Evolutionary conservation across 345 rosid genomes (phyloP).

Genomic region (Eucalyptus paniculata): DNA sequence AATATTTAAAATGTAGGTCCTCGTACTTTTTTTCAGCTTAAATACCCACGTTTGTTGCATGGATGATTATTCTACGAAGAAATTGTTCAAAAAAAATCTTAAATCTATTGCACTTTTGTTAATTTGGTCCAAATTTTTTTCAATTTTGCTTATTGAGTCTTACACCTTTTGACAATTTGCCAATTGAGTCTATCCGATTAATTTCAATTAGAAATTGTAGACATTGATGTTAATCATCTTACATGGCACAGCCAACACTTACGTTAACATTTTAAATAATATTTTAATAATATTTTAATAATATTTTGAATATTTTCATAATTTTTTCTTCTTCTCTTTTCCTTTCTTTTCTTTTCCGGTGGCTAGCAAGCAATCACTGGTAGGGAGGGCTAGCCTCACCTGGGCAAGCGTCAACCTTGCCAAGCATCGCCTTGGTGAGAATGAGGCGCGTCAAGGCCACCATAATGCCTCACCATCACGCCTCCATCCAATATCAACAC

Average conservation of each 20-base stretch:
- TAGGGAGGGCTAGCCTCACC: not conserved
- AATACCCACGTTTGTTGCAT: not conserved
- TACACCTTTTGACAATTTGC: not conserved
- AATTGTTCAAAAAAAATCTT: too few relatives aligned
- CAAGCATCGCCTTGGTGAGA: not conserved
- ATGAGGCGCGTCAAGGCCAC: not conserved
- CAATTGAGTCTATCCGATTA: not conserved
- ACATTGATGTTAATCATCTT: accelerated
- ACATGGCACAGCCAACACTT: too few relatives aligned
- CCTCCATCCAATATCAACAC: not conserved
- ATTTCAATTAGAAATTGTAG: too few relatives aligned
- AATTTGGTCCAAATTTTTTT: accelerated
- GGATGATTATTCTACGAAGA: not conserved
- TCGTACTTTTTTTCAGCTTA: not conserved
- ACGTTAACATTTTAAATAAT: too few relatives aligned
- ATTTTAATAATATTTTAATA: too few relatives aligned
- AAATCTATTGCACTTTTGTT: too few relatives aligned
- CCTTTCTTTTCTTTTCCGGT: not conserved
- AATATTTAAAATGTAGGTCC: not conserved
- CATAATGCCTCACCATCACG: not conserved
- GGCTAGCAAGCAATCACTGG: not conserved
- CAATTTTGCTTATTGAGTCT: not conserved
- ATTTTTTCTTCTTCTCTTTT: too few relatives aligned
- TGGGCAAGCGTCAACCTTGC: not conserved
- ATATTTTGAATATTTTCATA: too few relatives aligned